Conservation (phyloP, 2,329 filamentous ascomycete genomes). For the Cryphonectria parasitica region DNA sequence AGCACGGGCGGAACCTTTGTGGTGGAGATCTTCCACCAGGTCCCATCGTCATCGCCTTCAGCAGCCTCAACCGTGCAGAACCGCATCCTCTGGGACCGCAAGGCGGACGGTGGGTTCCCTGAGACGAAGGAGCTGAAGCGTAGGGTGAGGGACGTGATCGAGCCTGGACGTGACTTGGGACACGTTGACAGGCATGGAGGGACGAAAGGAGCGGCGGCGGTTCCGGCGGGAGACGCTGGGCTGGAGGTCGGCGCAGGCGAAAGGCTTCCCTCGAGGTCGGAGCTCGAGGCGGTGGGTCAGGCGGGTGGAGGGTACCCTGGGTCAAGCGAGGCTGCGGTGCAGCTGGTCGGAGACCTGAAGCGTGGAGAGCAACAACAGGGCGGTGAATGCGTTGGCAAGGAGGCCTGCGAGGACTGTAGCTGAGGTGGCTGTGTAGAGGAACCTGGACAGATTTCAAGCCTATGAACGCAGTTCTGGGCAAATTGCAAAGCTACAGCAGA, state of each 20-base stretch:
- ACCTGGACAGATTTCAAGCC: neutral
- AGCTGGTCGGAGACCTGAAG: slow-evolving; percentile 9
- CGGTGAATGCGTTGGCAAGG: neutral
- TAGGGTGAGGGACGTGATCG: slow-evolving; percentile 78
- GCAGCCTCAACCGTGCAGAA: slow-evolving; percentile 31
- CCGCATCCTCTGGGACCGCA: slow-evolving; percentile 83
- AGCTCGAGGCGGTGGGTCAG: slow-evolving; percentile 22
- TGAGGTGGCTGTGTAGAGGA: slow-evolving; percentile 7
- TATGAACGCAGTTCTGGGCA: neutral
- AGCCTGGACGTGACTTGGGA: slow-evolving; percentile 77
- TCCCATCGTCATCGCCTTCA: slow-evolving; percentile 16
- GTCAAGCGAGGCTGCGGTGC: slow-evolving; percentile 20
- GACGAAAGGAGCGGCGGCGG: neutral
- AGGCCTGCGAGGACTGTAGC: slow-evolving; percentile 27
- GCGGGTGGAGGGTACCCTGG: slow-evolving; percentile 26
- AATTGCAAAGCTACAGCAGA: neutral
- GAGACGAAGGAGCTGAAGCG: slow-evolving; percentile 92
- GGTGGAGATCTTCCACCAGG: slow-evolving; percentile 63
- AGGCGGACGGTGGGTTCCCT: slow-evolving; percentile 84
- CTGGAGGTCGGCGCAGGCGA: slow-evolving; percentile 9
- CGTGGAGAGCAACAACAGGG: neutral
- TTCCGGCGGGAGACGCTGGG: neutral
- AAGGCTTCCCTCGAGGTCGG: slow-evolving; percentile 16
- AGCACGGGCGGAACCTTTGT: slow-evolving; percentile 82
- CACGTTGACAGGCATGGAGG: slow-evolving; percentile 70